Conservation (phyloP, 208 protist genomes). For the Leishmania aethiopica region DNA sequence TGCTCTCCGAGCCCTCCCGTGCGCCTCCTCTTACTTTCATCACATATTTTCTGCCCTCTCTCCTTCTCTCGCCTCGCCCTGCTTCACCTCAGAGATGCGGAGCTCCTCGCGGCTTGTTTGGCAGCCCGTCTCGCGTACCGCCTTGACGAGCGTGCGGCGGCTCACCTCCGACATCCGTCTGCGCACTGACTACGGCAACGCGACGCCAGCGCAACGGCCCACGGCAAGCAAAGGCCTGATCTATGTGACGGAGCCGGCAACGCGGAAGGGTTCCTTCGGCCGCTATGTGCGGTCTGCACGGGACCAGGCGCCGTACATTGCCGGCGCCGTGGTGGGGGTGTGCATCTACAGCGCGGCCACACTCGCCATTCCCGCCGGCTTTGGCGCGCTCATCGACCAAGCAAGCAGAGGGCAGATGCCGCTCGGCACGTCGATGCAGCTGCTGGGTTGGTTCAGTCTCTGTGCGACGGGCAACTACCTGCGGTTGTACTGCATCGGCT, state of each 20-base stretch:
- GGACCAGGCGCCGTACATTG: conserved; percentile 61
- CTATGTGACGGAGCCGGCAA: conserved; percentile 72
- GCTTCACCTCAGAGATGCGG: conserved; percentile 28
- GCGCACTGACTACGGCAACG: conserved; percentile 75
- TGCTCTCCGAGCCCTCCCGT: too few species aligned
- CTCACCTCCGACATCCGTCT: conserved; percentile 49
- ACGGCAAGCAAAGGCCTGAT: conserved; percentile 36
- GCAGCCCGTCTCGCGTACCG: conserved; percentile 37
- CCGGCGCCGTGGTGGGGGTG: conserved; percentile 65
- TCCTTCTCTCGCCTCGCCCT: not conserved
- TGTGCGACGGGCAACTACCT: conserved; percentile 73
- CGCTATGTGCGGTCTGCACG: conserved; percentile 59
- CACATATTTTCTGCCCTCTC: not conserved
- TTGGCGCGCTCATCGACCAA: conserved; percentile 85
- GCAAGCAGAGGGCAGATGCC: conserved; percentile 83
- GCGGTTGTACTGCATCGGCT: conserved; percentile 74
- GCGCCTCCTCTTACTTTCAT: not conserved
- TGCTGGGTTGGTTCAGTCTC: conserved; percentile 75
- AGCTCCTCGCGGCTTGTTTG: conserved; percentile 56
- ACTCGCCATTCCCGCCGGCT: conserved; percentile 80
- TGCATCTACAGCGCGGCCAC: conserved; percentile 79
- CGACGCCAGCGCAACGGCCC: conserved; percentile 70
- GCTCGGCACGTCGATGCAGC: conserved; percentile 73
- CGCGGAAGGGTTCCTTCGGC: conserved; percentile 59
- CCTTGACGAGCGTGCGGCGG: conserved; percentile 19